Conservation (phyloP, 169 alveolate genomes). For the Plasmodium vinckei region DNA sequence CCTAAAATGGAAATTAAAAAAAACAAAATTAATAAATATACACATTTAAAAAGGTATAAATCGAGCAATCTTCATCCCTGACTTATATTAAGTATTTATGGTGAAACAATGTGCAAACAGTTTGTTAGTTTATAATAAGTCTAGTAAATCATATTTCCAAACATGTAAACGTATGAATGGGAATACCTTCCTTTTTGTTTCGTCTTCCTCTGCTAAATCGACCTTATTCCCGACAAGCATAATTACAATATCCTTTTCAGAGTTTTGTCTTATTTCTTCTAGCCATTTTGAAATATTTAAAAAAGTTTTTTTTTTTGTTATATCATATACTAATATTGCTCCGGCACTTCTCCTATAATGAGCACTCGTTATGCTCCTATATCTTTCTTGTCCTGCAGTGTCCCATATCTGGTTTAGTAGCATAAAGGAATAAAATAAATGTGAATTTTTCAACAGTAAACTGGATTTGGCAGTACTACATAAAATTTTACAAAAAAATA, state of each 20-base stretch:
- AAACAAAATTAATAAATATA: neutral
- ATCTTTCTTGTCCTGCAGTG: slow-evolving; percentile 97
- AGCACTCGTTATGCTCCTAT: slow-evolving; percentile 95
- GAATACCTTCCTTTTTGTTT: slow-evolving; percentile 92
- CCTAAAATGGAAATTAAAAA: neutral
- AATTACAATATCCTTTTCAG: slow-evolving; percentile 98
- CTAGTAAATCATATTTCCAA: too few relatives aligned
- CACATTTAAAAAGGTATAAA: too few relatives aligned
- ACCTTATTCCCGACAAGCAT: slow-evolving; percentile 99
- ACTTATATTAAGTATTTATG: too few relatives aligned
- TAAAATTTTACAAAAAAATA: neutral
- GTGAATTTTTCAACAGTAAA: neutral
- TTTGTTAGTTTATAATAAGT: too few relatives aligned
- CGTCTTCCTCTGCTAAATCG: slow-evolving; percentile 95
- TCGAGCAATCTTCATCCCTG: too few relatives aligned
- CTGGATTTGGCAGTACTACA: neutral
- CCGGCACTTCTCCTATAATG: slow-evolving; percentile 97
- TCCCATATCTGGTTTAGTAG: slow-evolving; percentile 89
- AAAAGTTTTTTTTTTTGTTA: slow-evolving; percentile 93
- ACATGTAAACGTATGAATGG: neutral
- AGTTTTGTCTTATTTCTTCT: slow-evolving; percentile 97
- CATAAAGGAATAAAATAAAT: slow-evolving; percentile 59
- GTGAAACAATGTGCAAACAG: too few relatives aligned
- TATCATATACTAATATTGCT: slow-evolving; percentile 95
- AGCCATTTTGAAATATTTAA: slow-evolving; percentile 93